Base-by-base conservation (phyloP, 1,284 basidiomycete species). In the Agaricales sp. region DNA sequence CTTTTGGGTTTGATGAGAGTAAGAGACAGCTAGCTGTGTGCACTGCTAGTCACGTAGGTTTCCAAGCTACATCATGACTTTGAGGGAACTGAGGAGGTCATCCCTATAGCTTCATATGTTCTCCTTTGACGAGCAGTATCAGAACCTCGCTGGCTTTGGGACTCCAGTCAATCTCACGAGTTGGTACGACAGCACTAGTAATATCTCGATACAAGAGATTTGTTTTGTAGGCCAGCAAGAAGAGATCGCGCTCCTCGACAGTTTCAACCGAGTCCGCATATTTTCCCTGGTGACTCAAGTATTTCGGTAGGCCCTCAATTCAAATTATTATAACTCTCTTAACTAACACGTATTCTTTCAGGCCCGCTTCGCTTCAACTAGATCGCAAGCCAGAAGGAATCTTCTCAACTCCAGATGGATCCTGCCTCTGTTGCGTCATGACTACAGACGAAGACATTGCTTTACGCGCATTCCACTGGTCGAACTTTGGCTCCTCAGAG, bases 211-310 rank as follows among this genome's bases (percentile, higher is more conserved):
- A 1, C 61, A 63, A 21, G 57, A 70, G 2, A 65, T 65, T 25
- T 72, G 75, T 50, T 60, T 71, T 2, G 63, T 58, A 20, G 71
- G 74, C 11, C 8, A 66, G 55, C 26, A 11, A 8, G 76, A 80
- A 50, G 76, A 79, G 51, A 50, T 80, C 2, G 52, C 73, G 0
- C 56, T 80, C 2, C 60, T 78, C 4, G 75, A 78, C 52, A 63
- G 65, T 2, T 55, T 47, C 6, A 59, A 58, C 0, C 64, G 63
- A 19, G 68, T 65, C 2, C 61, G 77, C 1, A 66, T 78, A 1
- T 80, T 71, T 53, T 79, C 77, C 2, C 54, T 77, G 20, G 58
- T 72, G 1, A 72, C 73, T 0, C 66, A 72, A 48, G 71, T 75
- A 47, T 77, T 76, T 51, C 60, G 77, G 77, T 78, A 30, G 4